Evolutionary conservation across 2,329 filamentous ascomycete species (phyloP), one percentile per base, ranked within the genome.

Genomic region (Xylaria digitata): DNA sequence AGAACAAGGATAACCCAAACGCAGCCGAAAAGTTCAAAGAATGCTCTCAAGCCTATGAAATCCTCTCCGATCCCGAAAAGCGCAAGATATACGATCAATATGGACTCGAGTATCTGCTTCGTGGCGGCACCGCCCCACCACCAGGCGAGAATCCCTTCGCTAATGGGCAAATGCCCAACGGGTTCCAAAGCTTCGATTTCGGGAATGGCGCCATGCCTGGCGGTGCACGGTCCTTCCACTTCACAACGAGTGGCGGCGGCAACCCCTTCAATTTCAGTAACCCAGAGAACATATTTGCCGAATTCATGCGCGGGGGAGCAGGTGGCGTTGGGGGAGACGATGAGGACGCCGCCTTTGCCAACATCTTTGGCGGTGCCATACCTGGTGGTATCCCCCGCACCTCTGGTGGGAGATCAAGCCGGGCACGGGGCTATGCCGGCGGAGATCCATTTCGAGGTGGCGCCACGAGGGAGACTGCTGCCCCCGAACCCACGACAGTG

Each of bases 21-120:
- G 93, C 95, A 8, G 85, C 89, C 67, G 96, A 98, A 79, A 97
- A 95, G 81, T 99, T 99, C 86, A 99, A 99, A 83, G 96, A 98
- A 80, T 92, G 94, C 71, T 97, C 94, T 0, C 94, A 98, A 82
- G 96, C 96, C 64, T 99, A 97, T 83, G 96, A 99, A 82, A 97
- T 99, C 74, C 89, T 99, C 2, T 97, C 93, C 68, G 96, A 99
- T 76, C 94, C 95, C 67, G 94, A 98, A 78, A 99, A 98, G 82
- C 91, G 96, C 76, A 96, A 97, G 80, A 90, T 90, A 48, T 99
- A 99, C 79, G 96, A 99, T 79, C 90, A 95, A 78, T 97, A 90
- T 80, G 96, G 96, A 69, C 90, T 98, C 68, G 96, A 98, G 75
- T 97, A 95, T 82, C 86, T 99, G 58, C 85, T 97, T 37, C 90